Base-by-base conservation (phyloP, 2,329 filamentous ascomycete species). In the Colletotrichum sp. region DNA sequence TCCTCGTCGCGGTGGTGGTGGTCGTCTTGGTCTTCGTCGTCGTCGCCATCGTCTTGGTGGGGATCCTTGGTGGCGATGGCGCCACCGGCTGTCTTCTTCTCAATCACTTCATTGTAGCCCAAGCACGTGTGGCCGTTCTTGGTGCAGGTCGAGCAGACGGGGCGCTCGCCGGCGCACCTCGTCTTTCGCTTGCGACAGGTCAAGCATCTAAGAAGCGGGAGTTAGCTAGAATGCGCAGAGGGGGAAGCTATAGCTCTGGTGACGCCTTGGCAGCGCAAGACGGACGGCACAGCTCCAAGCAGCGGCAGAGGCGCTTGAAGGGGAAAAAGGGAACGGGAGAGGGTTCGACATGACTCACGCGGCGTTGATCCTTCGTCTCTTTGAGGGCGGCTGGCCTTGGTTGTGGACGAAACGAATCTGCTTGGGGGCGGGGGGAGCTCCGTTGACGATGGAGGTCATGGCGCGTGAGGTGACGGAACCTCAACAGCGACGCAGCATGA, bases 381-480 rank as follows among this genome's bases (percentile, higher is more conserved):
- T 96, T 30, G 93, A 93, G 77, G 95, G 94, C 65, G 95, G 95
- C 79, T 95, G 93, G 77, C 95, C 94, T 85, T 96, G 94, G 81
- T 93, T 95, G 78, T 95, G 94, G 80, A 96, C 94, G 83, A 96
- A 96, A 80, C 94, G 93, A 79, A 95, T 95, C 83, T 90, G 89
- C 83, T 90, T 92, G 72, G 86, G 89, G 62, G 86, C 84, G 74
- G 88, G 85, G 77, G 85, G 81, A 80, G 82, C 79, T 79, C 81
- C 81, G 80, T 87, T 88, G 80, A 86, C 83, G 80, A 87, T 82
- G 64, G 74, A 76, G 69, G 65, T 77, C 76, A 77, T 76, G 66
- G 69, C 76, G 76, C 75, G 68, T 64, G 39, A 77, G 68, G 68
- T 75, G 63, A 75, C 18, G 59, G 65, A 63, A 70, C 75, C 64